phyloP scores from a whole-genome alignment of 1,284 basidiomycete genomes.

The Puccinia hordei region DNA sequence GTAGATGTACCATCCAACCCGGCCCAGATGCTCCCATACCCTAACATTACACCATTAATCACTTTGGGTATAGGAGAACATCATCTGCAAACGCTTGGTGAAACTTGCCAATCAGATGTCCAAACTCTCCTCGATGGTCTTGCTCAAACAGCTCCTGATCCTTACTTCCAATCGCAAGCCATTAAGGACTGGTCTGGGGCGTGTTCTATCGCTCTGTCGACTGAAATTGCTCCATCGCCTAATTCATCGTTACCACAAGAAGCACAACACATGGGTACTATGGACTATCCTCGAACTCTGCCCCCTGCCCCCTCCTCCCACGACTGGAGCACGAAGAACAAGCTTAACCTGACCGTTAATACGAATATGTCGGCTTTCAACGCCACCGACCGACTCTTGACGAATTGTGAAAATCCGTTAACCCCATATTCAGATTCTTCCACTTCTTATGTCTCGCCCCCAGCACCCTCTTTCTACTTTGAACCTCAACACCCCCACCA shows the following conservation, averaged over 20 bases:
- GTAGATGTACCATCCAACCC: neutral
- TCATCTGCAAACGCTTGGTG: neutral
- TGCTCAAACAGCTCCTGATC: neutral
- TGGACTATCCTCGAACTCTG: neutral
- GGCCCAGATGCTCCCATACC: constrained; percentile 16
- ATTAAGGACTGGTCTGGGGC: constrained; percentile 41
- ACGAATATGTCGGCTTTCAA: constrained; percentile 16
- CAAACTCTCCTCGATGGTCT: neutral
- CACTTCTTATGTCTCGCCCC: neutral
- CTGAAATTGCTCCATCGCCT: neutral
- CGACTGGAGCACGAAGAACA: constrained; percentile 42
- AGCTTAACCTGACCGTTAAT: constrained; percentile 35
- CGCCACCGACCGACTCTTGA: neutral
- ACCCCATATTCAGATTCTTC: constrained; percentile 1
- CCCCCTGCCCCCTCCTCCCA: neutral
- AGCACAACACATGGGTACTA: neutral
- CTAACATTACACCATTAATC: constrained; percentile 21
- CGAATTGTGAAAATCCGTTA: neutral
- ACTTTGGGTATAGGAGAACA: constrained; percentile 20
- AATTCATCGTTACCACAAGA: constrained; percentile 10
- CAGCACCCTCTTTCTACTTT: neutral
- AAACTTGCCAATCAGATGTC: constrained; percentile 2
- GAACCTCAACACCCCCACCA: neutral
- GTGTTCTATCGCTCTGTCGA: constrained; percentile 21
- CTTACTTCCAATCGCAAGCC: constrained; percentile 19